Evolutionary conservation across 2,329 filamentous ascomycete genomes (phyloP), one percentile per base, ranked within the genome.

Genomic region (Bimuria novae-zelandiae): DNA sequence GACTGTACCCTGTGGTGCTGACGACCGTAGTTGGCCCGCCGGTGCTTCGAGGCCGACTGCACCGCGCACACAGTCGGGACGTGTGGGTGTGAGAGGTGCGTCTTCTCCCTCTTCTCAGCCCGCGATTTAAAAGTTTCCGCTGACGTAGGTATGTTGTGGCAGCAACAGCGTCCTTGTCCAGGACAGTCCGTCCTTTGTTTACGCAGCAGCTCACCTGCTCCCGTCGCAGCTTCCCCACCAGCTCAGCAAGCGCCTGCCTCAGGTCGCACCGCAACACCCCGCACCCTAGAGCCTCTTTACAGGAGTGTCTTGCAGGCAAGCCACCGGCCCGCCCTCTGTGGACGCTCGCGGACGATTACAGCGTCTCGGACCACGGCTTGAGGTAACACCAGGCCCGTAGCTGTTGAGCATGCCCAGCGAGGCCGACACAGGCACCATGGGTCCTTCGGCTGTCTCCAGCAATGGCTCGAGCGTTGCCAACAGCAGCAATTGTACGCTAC

Each of bases 401-500:
- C 57, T 23, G 35, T 42, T 40, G 59, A 61, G 48, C 60, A 70
- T 72, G 66, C 49, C 61, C 30, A 56, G 60, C 52, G 62, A 61
- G 43, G 51, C 55, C 29, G 68, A 66, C 56, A 58, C 56, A 43
- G 67, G 56, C 62, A 64, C 61, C 53, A 63, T 65, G 63, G 63
- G 62, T 50, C 54, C 61, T 32, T 60, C 63, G 44, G 68, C 60
- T 54, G 61, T 58, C 40, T 63, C 65, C 21, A 67, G 62, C 58
- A 68, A 62, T 55, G 64, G 63, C 52, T 68, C 68, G 54, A 64
- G 61, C 43, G 62, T 57, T 53, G 61, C 56, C 51, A 65, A 55
- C 57, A 68, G 65, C 58, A 67, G 63, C 56, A 72, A 69, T 55
- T 63, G 70, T 74, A 57, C 64, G 71, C 30, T 21, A 42, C 27